Conservation (phyloP, 208 protist genomes). For the Acanthamoeba sp. region DNA sequence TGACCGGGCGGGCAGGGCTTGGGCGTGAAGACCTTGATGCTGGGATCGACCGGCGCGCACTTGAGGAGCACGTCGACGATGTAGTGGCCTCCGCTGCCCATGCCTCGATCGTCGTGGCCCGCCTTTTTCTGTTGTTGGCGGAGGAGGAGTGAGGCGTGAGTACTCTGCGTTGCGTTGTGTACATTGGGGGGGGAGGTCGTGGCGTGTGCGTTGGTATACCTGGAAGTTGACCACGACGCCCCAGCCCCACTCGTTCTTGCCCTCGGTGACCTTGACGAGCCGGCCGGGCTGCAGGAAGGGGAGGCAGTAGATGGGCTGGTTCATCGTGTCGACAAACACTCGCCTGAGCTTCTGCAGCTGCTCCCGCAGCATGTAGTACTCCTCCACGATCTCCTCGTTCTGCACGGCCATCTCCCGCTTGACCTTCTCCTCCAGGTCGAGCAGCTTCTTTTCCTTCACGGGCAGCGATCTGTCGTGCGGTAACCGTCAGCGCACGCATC, state of each 20-base stretch:
- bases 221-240: slow-evolving; percentile 90
- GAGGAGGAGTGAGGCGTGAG: background rate
- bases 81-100: slow-evolving; percentile 77
- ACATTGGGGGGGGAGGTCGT: background rate
- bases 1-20: slow-evolving; percentile 51
- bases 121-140: slow-evolving; percentile 20
- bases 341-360: slow-evolving; percentile 65
- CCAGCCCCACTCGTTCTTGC: slow-evolving; percentile 87
- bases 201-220: slow-evolving; percentile 72
- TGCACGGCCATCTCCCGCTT: slow-evolving; percentile 48
- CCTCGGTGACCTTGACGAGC: slow-evolving; percentile 90
- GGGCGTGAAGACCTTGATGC: background rate
- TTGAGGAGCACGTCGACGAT: slow-evolving; percentile 86
- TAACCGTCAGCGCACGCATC: background rate
- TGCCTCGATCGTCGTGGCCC: slow-evolving; percentile 9
- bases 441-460: background rate
- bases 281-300: slow-evolving; percentile 97
- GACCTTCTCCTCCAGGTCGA: slow-evolving; percentile 88
- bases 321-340: slow-evolving; percentile 88
- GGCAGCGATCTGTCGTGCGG: background rate
- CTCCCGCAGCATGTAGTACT: slow-evolving; percentile 92
- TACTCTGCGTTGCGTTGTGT: background rate
- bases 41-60: slow-evolving; percentile 9
- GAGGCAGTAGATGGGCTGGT: slow-evolving; percentile 93
- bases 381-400: slow-evolving; percentile 88